Evolutionary conservation across 768 basidiomycete species (phyloP).

Genomic region (Termitomyces sp.): DNA sequence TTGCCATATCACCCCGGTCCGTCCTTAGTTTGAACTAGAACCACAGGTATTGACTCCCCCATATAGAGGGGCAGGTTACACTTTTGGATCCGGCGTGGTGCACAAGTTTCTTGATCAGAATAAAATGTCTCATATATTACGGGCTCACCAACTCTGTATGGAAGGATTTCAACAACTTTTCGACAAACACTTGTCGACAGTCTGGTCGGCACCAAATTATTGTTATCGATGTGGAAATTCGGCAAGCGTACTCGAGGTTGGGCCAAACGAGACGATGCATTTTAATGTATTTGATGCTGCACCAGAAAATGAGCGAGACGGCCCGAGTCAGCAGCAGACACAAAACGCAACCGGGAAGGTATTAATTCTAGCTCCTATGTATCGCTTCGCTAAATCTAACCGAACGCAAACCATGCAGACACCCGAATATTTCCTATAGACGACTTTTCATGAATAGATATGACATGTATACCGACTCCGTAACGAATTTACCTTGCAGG

Average conservation of each 20-base stretch:
- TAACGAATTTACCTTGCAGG: conserved; percentile 6
- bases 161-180: conserved; percentile 98
- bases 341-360: conserved; percentile 75
- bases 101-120: conserved; percentile 96
- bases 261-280: conserved; percentile 80
- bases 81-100: conserved; percentile 96
- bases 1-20: conserved; percentile 96
- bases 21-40: conserved; percentile 21
- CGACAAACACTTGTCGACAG: conserved; percentile 91
- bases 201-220: conserved; percentile 99
- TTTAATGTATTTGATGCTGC: conserved; percentile 99
- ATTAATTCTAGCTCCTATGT: conserved; percentile 9
- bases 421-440: conserved; percentile 74
- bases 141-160: conserved; percentile 99
- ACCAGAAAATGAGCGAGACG: conserved; percentile 94
- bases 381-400: conserved; percentile 7
- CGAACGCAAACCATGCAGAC: conserved; percentile 34
- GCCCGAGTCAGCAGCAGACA: conserved; percentile 71
- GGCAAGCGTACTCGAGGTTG: conserved; percentile 93
- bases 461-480: conserved; percentile 10
- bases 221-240: conserved; percentile 98
- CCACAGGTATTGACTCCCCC: conserved; percentile 14
- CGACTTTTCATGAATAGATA: conserved; percentile 10
- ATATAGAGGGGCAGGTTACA: conserved; percentile 92
- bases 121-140: conserved; percentile 93